Base-by-base conservation (phyloP, 208 protist genomes). In the Phytomonas francai region DNA sequence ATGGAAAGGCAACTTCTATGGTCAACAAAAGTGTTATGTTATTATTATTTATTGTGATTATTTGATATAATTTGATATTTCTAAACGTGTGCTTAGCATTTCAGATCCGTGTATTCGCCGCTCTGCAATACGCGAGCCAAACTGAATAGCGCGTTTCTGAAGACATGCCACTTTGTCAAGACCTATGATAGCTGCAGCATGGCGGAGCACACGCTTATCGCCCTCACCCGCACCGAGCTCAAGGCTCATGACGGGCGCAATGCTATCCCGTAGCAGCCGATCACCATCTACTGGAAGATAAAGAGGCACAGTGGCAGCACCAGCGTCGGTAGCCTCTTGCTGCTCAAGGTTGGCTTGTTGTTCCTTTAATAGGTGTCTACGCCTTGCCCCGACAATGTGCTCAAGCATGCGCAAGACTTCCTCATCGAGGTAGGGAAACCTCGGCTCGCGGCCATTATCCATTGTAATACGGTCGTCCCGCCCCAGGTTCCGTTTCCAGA, bases 71-170 rank as follows among this genome's bases (percentile, higher is more conserved):
- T 62, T 42, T 42, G 5, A 19, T 39, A 39, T 62, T 9, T 3
- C 12, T 19, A 62, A 19, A 62, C 7, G 4, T 39, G 34, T 12
- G 42, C 29, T 74, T 51, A 81, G 71, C 14, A 75, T 65, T 2
- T 16, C 74, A 9, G 68, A 79, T 4, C 84, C 84, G 12, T 76
- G 65, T 27, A 85, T 68, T 39, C 77, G 79, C 12, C 84, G 60
- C 45, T 98, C 90, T 11, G 97, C 97, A 51, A 98, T 88, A 27
- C 97, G 85, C 6, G 97, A 95, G 63, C 97, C 97, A 67, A 99
- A 99, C 80, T 99, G 97, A 45, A 99, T 98, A 3, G 97, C 97
- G 14, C 97, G 88, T 80, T 99, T 99, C 71, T 97, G 84, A 59
- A 97, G 76, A 22, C 70, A 65, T 27, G 93, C 81, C 30, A 91